Evolutionary conservation across 345 rosid genomes (phyloP), one percentile per base, ranked within the genome.

Genomic region (Euphorbia lathyris): DNA sequence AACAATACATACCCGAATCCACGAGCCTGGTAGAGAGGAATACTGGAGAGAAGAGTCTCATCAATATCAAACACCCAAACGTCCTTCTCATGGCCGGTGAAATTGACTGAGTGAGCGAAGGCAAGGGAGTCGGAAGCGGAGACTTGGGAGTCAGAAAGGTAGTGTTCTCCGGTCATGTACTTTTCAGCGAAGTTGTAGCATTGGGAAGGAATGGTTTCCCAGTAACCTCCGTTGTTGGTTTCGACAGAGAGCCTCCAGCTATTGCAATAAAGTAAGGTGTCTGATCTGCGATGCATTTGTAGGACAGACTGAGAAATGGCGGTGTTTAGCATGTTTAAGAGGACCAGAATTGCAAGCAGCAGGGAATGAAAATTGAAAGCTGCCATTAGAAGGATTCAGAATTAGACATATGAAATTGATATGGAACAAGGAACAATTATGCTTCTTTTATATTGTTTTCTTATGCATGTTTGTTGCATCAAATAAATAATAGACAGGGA

Each of bases 21-120:
- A 52, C 78, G 84, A n/a, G 19, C 68, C 74, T 61, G 75, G 58
- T 93, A 89, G 74, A 86, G 90, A 13, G 88, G 89, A 27, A 89
- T 62, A 81, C 86, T 87, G 11, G 93, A 64, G 67, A 93, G 89
- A 59, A 93, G 81, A 53, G 98, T 90, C 84, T 90, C 97, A 50
- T 93, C 98, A 61, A 93, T 68, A 66, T 93, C 98, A 74, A 93
- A 93, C 64, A 93, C 85, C 98, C 98, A 93, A 1, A 88, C 92
- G 71, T 93, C 96, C 69, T 77, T 86, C 42, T 91, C 93, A 68
- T 87, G 91, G 22, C 82, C 74, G 27, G 76, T 67, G 32, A 83
- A 45, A 64, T 78, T 50, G 26, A 88, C 73, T 30, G 84, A 7
- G 72, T 69, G 51, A 9, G 94, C 96, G 69, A 82, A 86, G 14